Evolutionary conservation across 106 monocot species (phyloP), one percentile per base, ranked within the genome.

Genomic region (Cymbidium sinense): DNA sequence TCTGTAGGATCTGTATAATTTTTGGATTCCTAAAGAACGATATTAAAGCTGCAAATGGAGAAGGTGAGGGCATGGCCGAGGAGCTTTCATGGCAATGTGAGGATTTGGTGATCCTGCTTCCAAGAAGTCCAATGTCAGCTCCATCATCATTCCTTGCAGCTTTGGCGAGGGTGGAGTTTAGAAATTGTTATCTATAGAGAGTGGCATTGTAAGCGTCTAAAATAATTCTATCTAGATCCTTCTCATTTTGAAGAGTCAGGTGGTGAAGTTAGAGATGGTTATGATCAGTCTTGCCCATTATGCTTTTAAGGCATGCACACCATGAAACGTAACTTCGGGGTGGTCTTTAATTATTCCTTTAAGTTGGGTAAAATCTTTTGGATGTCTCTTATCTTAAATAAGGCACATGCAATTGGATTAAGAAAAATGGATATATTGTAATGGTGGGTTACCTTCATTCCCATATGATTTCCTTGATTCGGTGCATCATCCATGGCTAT

Each of bases 401-500:
- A 91, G 17, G 85, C 80, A 78, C 86, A 70, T 86, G 88, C 81
- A 21, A 88, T 94, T 81, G 96, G 96, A 33, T 82, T 94, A 86
- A 94, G 96, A 85, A 94, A 98, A 64, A 51, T 98, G 96, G 94
- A 84, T 98, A 78, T 86, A 90, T 28, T 88, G 84, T 70, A 87
- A 90, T 87, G 96, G n/a, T n/a, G n/a, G n/a, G n/a, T n/a, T n/a
- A n/a, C n/a, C n/a, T n/a, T n/a, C n/a, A n/a, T n/a, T n/a, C 76
- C 96, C 96, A 50, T 83, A 71, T 78, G 96, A 98, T 88, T 98
- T 94, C 78, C 96, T 94, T 37, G 94, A 98, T 83, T 86, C 85
- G 75, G 78, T 84, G 34, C 82, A 91, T 18, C 94, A 98, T 73
- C 71, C 82, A 39, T 55, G 61, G 21, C 85, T 84, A 47, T 70